Conservation (phyloP, 306 rosid species). For the Chamaecrista fasciculata region DNA sequence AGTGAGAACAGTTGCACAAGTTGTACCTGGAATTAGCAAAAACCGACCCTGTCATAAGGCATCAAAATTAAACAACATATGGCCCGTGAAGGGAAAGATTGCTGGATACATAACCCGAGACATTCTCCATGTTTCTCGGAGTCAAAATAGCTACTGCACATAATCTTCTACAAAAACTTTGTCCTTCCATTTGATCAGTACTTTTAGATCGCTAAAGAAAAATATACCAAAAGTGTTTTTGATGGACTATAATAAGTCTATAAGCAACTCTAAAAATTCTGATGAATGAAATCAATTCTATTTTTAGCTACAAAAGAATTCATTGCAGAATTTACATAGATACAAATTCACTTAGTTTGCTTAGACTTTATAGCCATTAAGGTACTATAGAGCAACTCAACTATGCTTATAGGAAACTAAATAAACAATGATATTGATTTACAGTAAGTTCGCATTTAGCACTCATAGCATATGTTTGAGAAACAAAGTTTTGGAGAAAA, state of each 20-base stretch:
- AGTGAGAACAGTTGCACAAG: slow-evolving; percentile 91
- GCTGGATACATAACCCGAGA: background rate
- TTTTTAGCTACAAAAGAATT: background rate
- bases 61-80: background rate
- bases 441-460: background rate
- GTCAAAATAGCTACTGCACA: background rate
- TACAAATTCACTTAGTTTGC: background rate
- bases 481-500: background rate
- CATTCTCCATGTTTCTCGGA: background rate
- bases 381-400: background rate
- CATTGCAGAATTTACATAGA: background rate
- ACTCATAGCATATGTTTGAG: background rate
- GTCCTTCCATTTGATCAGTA: background rate
- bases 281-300: background rate
- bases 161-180: background rate
- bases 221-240: background rate
- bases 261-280: background rate
- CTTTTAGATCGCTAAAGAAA: slow-evolving; percentile 7
- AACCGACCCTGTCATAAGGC: background rate
- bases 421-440: background rate
- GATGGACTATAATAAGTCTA: background rate
- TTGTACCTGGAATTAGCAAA: slow-evolving; percentile 70
- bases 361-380: background rate
- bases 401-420: background rate
- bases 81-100: background rate